phyloP scores from a whole-genome alignment of 805 yeast genomes.

The Pichia insulana region DNA sequence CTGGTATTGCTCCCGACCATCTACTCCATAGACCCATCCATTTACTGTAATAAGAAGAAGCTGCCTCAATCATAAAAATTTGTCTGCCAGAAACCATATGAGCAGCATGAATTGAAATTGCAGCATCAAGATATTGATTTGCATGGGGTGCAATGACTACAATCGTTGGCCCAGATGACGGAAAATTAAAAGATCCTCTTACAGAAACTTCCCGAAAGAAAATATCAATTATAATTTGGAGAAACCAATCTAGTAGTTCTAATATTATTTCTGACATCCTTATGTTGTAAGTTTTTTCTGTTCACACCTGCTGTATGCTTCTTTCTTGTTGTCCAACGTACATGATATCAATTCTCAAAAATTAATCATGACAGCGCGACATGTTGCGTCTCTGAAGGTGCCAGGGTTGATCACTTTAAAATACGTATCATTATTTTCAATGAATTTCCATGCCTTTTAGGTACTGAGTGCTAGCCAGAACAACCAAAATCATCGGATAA shows the following conservation, averaged over 20 bases:
- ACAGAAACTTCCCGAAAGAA: conserved; percentile 87
- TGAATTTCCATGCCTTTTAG: no score
- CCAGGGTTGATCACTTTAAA: no score
- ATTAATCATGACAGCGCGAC: no score
- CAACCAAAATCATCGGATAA: no score
- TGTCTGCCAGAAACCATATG: conserved; percentile 57
- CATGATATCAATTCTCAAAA: no score
- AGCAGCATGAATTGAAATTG: conserved; percentile 68
- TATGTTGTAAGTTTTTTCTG: no score
- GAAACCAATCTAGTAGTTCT: conserved; percentile 26
- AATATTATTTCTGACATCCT: conserved; percentile 9
- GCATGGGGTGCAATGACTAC: conserved; percentile 98
- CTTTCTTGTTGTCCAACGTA: no score
- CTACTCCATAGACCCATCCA: conserved; percentile 70
- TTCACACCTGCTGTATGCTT: no score
- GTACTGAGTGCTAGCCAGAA: no score
- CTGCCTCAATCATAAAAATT: conserved; percentile 79
- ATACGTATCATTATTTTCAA: no score
- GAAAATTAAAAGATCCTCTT: conserved; percentile 71
- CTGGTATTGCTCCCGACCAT: conserved; percentile 80
- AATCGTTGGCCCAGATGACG: conserved; percentile 71
- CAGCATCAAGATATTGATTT: conserved; percentile 68
- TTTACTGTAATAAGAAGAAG: conserved; percentile 55
- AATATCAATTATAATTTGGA: conserved; percentile 29
- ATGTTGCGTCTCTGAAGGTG: no score